These are phyloP conservation scores for Plenodomus lindquistii DNA, from an alignment of 2,329 filamentous ascomycete genomes.

Conservation along the genomic window DNA sequence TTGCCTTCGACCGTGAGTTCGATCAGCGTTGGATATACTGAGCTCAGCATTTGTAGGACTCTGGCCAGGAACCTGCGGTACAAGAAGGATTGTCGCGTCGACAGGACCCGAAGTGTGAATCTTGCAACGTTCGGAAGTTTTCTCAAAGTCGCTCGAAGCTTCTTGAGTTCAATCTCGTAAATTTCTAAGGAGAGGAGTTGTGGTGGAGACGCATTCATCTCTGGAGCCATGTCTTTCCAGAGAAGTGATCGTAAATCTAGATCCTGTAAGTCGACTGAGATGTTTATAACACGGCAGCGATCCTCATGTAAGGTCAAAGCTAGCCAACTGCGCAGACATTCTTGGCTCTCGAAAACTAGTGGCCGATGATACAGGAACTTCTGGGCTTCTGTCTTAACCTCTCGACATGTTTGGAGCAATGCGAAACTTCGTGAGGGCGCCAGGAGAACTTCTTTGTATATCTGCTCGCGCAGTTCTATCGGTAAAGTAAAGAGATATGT, in stretches of 20 bases:
- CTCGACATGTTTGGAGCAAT: constrained; percentile 30
- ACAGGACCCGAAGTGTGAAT: constrained; percentile 21
- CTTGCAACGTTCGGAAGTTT: constrained; percentile 23
- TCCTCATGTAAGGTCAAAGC: constrained; percentile 13
- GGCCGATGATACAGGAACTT: constrained; percentile 37
- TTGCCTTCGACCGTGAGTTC: constrained; percentile 30
- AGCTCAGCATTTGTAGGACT: constrained; percentile 18
- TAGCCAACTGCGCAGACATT: constrained; percentile 29
- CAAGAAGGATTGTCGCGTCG: constrained; percentile 25
- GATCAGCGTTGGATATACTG: constrained; percentile 17
- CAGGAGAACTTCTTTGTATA: constrained; percentile 32
- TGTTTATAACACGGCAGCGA: constrained; percentile 8
- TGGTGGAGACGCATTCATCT: neutral
- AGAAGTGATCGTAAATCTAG: constrained; percentile 33
- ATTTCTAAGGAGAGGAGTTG: constrained; percentile 28
- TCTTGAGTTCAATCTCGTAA: constrained; percentile 28
- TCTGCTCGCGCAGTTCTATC: constrained; percentile 34
- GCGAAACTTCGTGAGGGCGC: constrained; percentile 19
- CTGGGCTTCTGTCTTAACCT: constrained; percentile 31
- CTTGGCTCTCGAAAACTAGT: constrained; percentile 28
- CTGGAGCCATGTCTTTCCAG: neutral
- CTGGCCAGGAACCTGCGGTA: constrained; percentile 29
- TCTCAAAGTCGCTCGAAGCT: constrained; percentile 14
- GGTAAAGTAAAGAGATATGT: constrained; percentile 17
- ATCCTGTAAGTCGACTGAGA: constrained; percentile 32